Conservation (phyloP, 345 rosid genomes). For the Cardamine resedifolia region DNA sequence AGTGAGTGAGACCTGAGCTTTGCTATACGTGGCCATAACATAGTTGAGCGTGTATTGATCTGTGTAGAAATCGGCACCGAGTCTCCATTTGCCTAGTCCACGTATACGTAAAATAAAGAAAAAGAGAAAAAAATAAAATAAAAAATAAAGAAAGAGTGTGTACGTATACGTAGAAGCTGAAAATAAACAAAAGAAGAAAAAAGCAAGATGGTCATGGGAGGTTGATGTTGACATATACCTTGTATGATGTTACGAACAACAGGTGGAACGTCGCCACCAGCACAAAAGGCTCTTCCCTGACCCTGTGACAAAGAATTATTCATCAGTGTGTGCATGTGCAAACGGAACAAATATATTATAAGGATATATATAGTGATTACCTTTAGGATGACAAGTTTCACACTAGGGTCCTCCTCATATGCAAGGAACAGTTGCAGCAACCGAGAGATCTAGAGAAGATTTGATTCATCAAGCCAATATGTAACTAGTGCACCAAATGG, state of each 20-base stretch:
- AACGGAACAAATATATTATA: neutral
- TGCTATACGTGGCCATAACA: constrained; percentile 69
- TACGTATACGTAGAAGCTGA: neutral
- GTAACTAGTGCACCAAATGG: neutral
- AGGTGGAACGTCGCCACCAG: constrained; percentile 78
- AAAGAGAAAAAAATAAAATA: no score
- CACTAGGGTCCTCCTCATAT: constrained; percentile 58
- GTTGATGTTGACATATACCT: neutral
- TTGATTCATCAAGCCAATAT: constrained; percentile 9
- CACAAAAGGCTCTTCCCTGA: constrained; percentile 78
- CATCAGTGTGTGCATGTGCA: neutral
- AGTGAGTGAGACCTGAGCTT: no score
- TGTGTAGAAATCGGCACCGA: constrained; percentile 47
- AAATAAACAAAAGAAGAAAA: neutral
- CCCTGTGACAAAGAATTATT: constrained; percentile 45
- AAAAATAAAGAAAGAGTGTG: constrained; percentile 25
- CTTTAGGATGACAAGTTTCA: constrained; percentile 69
- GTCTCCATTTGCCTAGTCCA: constrained; percentile 57
- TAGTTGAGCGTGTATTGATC: constrained; percentile 55
- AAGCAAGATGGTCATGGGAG: neutral
- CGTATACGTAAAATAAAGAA: no score
- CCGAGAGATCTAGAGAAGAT: constrained; percentile 48
- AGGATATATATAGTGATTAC: constrained; percentile 36
- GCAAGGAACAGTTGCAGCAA: constrained; percentile 58
- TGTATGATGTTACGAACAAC: constrained; percentile 46